phyloP scores from a whole-genome alignment of 768 basidiomycete genomes.

The Rhizopogon salebrosus region DNA sequence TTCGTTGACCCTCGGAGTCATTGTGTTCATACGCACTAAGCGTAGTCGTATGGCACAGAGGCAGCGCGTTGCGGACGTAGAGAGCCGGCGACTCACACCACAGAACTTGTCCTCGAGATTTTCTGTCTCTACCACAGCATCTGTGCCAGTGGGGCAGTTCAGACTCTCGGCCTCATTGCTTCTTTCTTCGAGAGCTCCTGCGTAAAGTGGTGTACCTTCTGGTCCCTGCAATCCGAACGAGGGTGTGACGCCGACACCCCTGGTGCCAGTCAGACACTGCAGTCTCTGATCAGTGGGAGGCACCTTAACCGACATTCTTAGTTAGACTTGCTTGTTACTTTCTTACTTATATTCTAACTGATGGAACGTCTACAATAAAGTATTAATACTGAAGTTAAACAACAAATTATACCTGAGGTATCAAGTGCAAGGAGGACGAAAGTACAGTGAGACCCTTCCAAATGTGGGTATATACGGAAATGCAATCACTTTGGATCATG shows the following conservation, averaged over 20 bases:
- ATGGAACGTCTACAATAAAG: constrained; percentile 16
- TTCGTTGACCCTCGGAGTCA: constrained; percentile 11
- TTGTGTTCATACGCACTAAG: constrained; percentile 12
- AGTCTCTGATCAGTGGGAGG: neutral
- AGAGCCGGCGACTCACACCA: neutral
- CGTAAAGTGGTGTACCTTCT: neutral
- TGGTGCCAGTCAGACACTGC: neutral
- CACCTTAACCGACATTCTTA: neutral
- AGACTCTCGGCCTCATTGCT: neutral
- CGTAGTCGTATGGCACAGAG: neutral
- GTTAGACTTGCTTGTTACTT: neutral
- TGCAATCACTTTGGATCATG: constrained; percentile 3
- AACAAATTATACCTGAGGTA: constrained; percentile 25
- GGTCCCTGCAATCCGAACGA: constrained; percentile 7
- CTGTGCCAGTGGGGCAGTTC: neutral
- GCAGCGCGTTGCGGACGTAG: neutral
- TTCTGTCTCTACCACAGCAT: constrained; percentile 1
- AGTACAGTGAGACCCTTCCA: constrained; percentile 24
- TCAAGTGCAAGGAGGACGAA: constrained; percentile 17
- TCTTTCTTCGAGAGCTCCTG: neutral
- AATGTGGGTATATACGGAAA: constrained; percentile 14
- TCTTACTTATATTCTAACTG: neutral
- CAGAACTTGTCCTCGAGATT: neutral
- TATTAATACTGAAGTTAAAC: constrained; percentile 28
- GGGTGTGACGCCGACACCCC: constrained; percentile 3